Base-by-base conservation (phyloP, 495 filamentous ascomycete genomes). In the Bombardia bombarda region DNA sequence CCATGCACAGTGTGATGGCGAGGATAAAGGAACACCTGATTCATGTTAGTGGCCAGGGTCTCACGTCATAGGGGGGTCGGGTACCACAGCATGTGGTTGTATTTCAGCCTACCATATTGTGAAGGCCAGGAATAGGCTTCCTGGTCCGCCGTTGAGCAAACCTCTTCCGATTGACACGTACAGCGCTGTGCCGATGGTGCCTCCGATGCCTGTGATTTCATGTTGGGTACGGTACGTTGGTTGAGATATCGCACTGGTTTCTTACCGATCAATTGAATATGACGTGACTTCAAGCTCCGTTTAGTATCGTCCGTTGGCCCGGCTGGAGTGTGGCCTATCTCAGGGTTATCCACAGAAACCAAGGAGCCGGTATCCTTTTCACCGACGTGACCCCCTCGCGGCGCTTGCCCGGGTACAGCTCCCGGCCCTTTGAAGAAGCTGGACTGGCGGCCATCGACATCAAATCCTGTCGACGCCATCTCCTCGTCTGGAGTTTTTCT, bases 91-190 rank as follows among this genome's bases (percentile, higher is more conserved):
- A n/a, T n/a, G 45, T 42, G 32, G 42, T 24, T 12, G 23, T 12
- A 14, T 30, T 23, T 5, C 12, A 13, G 25, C 51, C 6, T 34
- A 83, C 80, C 84, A 80, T 46, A 87, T 66, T 1, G 79, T 74
- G 55, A 88, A 90, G 12, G 83, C 87, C 25, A 92, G 58, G 51
- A 90, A 87, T 45, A 90, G 62, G 49, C 78, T 85, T 2, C 56
- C 86, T 16, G 87, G 87, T 0, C 87, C 87, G 32, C 86, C 86
- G 24, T 84, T 67, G 18, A 83, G 64, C 38, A 89, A 53, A 1
- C 74, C 75, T 17, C 63, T 66, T 14, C 86, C 87, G 41, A 92
- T 88, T 47, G 82, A 34, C n/a, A 65, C 57, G 30, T 50, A 63
- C 1, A 63, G 40, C 0, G 55, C 59, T 3, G 60, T 65, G 0